Conservation (phyloP, 163 green algal genomes). For the Picocystis sp. region DNA sequence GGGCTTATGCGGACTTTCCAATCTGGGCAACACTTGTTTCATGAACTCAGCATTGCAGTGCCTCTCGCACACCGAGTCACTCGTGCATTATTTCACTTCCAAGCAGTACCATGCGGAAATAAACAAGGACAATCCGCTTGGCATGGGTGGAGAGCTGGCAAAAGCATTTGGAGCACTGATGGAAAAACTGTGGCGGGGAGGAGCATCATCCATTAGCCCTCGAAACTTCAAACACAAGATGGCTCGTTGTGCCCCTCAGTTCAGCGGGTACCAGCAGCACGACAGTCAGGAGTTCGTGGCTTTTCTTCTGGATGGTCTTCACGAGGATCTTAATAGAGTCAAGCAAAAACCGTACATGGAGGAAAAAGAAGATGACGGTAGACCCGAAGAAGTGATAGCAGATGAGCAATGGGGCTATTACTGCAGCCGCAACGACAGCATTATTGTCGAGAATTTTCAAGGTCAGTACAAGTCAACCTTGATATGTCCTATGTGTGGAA, state of each 20-base stretch:
- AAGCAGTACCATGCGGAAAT: slow-evolving; percentile 45
- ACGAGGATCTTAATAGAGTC: slow-evolving; percentile 94
- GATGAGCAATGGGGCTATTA: slow-evolving; percentile 65
- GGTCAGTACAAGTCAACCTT: slow-evolving; percentile 78
- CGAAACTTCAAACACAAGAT: slow-evolving; percentile 76
- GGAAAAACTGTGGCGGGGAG: slow-evolving; percentile 59
- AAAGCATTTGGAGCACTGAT: slow-evolving; percentile 68
- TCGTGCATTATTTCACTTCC: slow-evolving; percentile 38
- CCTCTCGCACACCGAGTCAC: slow-evolving; percentile 45
- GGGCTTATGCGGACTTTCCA: slow-evolving; percentile 43
- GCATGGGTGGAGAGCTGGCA: slow-evolving; percentile 66
- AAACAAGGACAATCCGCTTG: slow-evolving; percentile 72
- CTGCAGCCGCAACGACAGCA: slow-evolving; percentile 65
- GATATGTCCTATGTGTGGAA: slow-evolving; percentile 64
- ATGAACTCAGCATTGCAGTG: slow-evolving; percentile 81
- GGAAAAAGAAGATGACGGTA: slow-evolving; percentile 48
- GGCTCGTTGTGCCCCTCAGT: slow-evolving; percentile 72
- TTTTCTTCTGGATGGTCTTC: slow-evolving; percentile 86
- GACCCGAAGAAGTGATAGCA: slow-evolving; percentile 63
- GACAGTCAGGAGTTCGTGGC: slow-evolving; percentile 76
- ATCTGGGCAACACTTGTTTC: slow-evolving; percentile 97
- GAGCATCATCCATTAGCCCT: slow-evolving; percentile 35
- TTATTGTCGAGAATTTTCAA: slow-evolving; percentile 84
- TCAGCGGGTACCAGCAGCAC: slow-evolving; percentile 85
- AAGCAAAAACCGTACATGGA: slow-evolving; percentile 83